Base-by-base conservation (phyloP, 441 rosid species). In the Melianthus villosus region DNA sequence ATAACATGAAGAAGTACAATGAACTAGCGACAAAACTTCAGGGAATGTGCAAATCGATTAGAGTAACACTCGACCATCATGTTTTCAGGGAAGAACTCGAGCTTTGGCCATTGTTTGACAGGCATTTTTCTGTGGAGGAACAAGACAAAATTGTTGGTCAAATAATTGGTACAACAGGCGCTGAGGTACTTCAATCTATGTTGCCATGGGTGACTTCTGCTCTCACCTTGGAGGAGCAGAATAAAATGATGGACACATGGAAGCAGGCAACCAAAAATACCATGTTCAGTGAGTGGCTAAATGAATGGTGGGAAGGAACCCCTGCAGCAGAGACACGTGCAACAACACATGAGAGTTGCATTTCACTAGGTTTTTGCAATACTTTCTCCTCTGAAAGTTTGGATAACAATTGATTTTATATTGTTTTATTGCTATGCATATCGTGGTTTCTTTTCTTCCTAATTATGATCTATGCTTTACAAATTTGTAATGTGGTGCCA, bases 181-280 rank as follows among this genome's bases (percentile, higher is more conserved):
- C 91, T 20, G 91, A 79, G 60, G 82, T 79, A 51, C 79, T 79
- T 25, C 91, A 79, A 38, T 73, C 84, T 16, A 79, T 79, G 91
- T 48, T 79, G 57, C 91, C 91, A 6, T 79, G 91, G 91, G 91
- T 75, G 32, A 79, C 91, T 30, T 66, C 81, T 55, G 91, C 75
- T 46, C 79, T 79, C 25, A 73, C 77, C 10, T 77, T 48, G 50
- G 79, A 64, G 46, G 91, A 79, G 62, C 91, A 79, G 55, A 79
- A 71, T 50, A 68, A 51, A 51, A 75, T 79, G 84, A 73, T 79
- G 91, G 84, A 73, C 48, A 75, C 91, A 0, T 75, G 84, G 84
- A 79, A 79, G 62, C 69, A 79, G 59, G 91, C 91, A 27, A 64
- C 91, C 1, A 79, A 71, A 58, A 79, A 79, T 64, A 79, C 91